These are phyloP conservation scores for Trypanosoma platydactyli DNA, from an alignment of 208 protist genomes.

Conservation along the genomic window DNA sequence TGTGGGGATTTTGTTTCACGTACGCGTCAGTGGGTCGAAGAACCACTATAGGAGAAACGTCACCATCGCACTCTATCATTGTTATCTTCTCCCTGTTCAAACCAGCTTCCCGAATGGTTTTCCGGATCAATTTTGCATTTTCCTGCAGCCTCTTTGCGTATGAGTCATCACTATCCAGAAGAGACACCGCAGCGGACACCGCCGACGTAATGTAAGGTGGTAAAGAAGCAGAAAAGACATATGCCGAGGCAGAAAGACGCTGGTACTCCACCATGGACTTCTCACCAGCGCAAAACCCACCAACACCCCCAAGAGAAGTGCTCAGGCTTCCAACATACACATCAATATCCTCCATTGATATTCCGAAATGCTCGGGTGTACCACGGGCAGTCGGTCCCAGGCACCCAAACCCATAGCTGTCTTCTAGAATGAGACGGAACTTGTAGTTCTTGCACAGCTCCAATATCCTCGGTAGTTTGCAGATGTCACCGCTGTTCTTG, in stretches of 20 bases:
- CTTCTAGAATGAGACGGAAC: conserved; percentile 96
- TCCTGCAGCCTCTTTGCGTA: conserved; percentile 42
- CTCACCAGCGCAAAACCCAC: conserved; percentile 95
- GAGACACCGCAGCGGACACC: conserved; percentile 67
- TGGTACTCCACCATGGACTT: conserved; percentile 93
- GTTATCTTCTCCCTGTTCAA: conserved; percentile 60
- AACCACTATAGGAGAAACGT: conserved; percentile 72
- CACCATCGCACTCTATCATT: conserved; percentile 56
- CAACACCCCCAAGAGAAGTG: conserved; percentile 87
- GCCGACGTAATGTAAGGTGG: conserved; percentile 93
- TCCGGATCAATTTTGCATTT: conserved; percentile 54
- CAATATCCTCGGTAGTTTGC: conserved; percentile 86
- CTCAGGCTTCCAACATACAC: conserved; percentile 90
- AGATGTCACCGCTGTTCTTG: conserved; percentile 87
- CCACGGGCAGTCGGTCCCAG: conserved; percentile 95
- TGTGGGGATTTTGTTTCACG: conserved; percentile 34
- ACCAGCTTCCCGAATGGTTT: conserved; percentile 39
- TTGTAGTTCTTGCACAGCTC: conserved; percentile 94
- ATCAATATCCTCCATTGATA: conserved; percentile 79
- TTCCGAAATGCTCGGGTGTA: conserved; percentile 92
- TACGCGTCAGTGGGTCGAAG: conserved; percentile 48
- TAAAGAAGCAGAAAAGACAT: conserved; percentile 97
- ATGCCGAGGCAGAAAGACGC: conserved; percentile 90
- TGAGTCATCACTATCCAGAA: conserved; percentile 63
- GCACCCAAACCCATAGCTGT: conserved; percentile 94